These are phyloP conservation scores for Candida tallmaniae DNA, from an alignment of 805 yeast species.

Conservation along the genomic window DNA sequence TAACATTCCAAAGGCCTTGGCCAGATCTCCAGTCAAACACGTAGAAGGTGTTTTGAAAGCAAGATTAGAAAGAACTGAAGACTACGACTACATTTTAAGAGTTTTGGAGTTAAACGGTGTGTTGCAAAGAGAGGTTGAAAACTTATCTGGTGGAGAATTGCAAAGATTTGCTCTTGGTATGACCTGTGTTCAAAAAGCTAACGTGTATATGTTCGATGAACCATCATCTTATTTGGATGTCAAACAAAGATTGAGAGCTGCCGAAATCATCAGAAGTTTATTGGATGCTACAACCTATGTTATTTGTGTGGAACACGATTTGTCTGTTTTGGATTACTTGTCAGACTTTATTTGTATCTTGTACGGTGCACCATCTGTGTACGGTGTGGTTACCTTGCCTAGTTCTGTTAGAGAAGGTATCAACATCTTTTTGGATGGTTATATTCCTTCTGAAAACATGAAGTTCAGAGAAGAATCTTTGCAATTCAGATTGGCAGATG, in stretches of 20 bases:
- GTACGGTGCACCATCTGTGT: conserved; percentile 97
- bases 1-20: conserved; percentile 91
- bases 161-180: conserved; percentile 98
- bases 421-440: conserved; percentile 97
- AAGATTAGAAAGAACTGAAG: conserved; percentile 68
- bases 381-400: conserved; percentile 97
- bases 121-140: conserved; percentile 80
- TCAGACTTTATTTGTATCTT: conserved; percentile 96
- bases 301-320: conserved; percentile 97
- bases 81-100: conserved; percentile 59
- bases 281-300: conserved; percentile 75
- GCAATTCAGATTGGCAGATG: conserved; percentile 89
- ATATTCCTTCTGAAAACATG: conserved; percentile 93
- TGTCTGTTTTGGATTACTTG: conserved; percentile 93
- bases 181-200: conserved; percentile 93
- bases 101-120: conserved; percentile 73
- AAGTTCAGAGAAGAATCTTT: conserved; percentile 95
- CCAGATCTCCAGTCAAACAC: conserved; percentile 77
- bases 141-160: conserved; percentile 96
- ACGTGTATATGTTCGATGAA: conserved; percentile 98
- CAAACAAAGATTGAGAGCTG: conserved; percentile 97
- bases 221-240: conserved; percentile 98
- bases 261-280: conserved; percentile 85
- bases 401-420: conserved; percentile 98
- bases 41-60: conserved; percentile 81